These are phyloP conservation scores for Puccinia brachypodii DNA, from an alignment of 1,284 basidiomycete species.

Conservation along the genomic window DNA sequence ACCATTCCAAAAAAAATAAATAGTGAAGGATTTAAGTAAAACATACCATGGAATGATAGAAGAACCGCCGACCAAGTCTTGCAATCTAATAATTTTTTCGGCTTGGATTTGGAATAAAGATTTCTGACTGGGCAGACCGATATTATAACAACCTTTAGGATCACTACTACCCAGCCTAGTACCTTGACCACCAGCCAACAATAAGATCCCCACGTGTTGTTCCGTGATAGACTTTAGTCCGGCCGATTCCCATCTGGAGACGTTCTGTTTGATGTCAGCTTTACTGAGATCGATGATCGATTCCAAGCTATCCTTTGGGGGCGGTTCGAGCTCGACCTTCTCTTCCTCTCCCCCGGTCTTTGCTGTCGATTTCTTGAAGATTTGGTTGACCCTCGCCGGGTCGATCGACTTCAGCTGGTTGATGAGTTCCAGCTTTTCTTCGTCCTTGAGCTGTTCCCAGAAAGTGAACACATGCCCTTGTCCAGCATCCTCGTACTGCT, in stretches of 20 bases:
- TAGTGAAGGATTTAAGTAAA: background rate
- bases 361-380: slow-evolving; percentile 75
- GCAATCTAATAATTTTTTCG: slow-evolving; percentile 82
- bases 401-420: slow-evolving; percentile 79
- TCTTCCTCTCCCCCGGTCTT: slow-evolving; percentile 64
- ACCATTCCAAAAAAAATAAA: background rate
- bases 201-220: slow-evolving; percentile 83
- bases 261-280: slow-evolving; percentile 6
- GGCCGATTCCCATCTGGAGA: slow-evolving; percentile 66
- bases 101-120: slow-evolving; percentile 96
- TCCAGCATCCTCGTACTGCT: slow-evolving; percentile 69
- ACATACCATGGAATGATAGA: slow-evolving; percentile 35
- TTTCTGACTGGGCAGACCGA: slow-evolving; percentile 87
- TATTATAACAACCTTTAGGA: slow-evolving; percentile 98
- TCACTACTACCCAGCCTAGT: slow-evolving; percentile 86
- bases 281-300: slow-evolving; percentile 50
- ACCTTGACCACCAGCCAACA: slow-evolving; percentile 98
- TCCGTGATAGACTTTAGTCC: slow-evolving; percentile 79
- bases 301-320: slow-evolving; percentile 61
- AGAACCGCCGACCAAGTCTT: slow-evolving; percentile 65
- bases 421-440: slow-evolving; percentile 68
- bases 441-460: slow-evolving; percentile 71
- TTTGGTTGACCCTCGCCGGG: slow-evolving; percentile 83
- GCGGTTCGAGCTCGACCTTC: slow-evolving; percentile 59
- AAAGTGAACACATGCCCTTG: slow-evolving; percentile 88